phyloP scores from a whole-genome alignment of 768 basidiomycete genomes.

The Trametes coccinea region DNA sequence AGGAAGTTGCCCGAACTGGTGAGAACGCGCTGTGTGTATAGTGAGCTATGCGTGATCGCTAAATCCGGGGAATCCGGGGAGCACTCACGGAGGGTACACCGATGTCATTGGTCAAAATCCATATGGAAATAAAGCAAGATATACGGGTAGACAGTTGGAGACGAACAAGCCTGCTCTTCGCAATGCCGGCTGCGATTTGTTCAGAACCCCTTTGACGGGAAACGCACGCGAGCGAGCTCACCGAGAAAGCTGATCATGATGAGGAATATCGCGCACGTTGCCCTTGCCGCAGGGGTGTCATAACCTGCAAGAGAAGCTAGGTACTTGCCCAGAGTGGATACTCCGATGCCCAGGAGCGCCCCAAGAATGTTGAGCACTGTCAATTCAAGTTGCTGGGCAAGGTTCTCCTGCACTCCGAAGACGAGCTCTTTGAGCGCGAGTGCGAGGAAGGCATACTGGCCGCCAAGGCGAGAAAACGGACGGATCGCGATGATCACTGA shows the following conservation, averaged over 20 bases:
- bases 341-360: conserved; percentile 40
- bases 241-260: conserved; percentile 41
- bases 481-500: conserved; percentile 39
- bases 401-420: conserved; percentile 47
- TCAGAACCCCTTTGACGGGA: background rate
- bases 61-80: background rate
- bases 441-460: conserved; percentile 40
- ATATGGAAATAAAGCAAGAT: conserved; percentile 48
- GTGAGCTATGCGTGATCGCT: background rate
- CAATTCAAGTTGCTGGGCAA: conserved; percentile 49
- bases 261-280: conserved; percentile 44
- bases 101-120: conserved; percentile 42
- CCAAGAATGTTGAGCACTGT: conserved; percentile 46
- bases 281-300: conserved; percentile 34
- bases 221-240: conserved; percentile 13
- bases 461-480: conserved; percentile 42
- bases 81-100: conserved; percentile 36
- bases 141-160: conserved; percentile 46
- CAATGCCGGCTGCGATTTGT: conserved; percentile 34
- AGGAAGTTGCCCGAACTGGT: conserved; percentile 36
- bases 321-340: conserved; percentile 39
- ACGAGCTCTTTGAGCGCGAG: conserved; percentile 46
- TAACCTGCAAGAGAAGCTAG: conserved; percentile 31
- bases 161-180: conserved; percentile 48
- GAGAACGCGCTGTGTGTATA: conserved; percentile 27